phyloP scores from a whole-genome alignment of 495 filamentous ascomycete genomes.

The Daldinia childiae region DNA sequence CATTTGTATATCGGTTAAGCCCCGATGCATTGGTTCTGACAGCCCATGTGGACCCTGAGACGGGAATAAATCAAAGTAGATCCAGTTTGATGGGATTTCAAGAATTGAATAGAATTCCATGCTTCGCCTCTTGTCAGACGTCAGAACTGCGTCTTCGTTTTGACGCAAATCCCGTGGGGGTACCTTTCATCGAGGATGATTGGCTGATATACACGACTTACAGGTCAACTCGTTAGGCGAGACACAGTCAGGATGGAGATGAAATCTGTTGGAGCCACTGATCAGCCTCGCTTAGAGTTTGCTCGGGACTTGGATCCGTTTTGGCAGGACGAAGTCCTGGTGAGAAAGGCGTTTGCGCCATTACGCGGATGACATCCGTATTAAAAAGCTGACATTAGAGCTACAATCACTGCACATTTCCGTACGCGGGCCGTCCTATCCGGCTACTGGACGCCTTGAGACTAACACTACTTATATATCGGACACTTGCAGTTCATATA shows the following conservation, averaged over 20 bases:
- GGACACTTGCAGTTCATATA: conserved; percentile 1
- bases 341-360: conserved; percentile 1
- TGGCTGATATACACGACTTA: conserved; percentile 11
- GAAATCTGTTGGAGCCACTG: not conserved
- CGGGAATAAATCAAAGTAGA: conserved; percentile 1
- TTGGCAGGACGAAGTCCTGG: conserved; percentile 4
- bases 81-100: conserved; percentile 26
- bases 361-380: conserved; percentile 21
- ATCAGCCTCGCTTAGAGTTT: conserved; percentile 26
- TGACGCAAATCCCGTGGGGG: conserved; percentile 7
- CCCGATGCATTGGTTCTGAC: not conserved
- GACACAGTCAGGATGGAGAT: conserved; percentile 11
- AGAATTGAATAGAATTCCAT: conserved; percentile 25
- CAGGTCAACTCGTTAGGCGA: conserved; percentile 1
- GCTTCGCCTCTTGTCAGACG: conserved; percentile 32
- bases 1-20: conserved; percentile 9
- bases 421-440: conserved; percentile 6
- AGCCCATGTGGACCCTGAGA: conserved; percentile 23
- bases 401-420: conserved; percentile 16
- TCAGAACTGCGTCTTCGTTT: conserved; percentile 14
- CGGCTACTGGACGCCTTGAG: conserved; percentile 10
- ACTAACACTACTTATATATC: conserved; percentile 13
- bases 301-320: conserved; percentile 24
- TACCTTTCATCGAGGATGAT: conserved; percentile 7
- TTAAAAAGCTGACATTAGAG: conserved; percentile 24